Conservation (phyloP, 768 basidiomycete genomes). For the Punctularia strigosozonata region DNA sequence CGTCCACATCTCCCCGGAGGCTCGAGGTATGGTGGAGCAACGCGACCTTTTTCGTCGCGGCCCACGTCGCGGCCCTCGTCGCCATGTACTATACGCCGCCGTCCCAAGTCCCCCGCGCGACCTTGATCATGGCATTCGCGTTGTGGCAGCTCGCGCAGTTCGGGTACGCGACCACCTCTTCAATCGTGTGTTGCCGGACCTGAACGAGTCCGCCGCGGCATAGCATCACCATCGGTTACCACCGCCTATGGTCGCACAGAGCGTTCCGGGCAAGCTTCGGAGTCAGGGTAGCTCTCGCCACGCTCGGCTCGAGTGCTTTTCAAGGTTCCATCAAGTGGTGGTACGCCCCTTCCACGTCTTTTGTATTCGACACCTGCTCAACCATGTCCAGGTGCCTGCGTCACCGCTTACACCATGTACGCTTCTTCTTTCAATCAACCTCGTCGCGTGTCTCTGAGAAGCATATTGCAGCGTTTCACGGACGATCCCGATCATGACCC, state of each 20-base stretch:
- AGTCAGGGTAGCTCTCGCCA: conserved; percentile 47
- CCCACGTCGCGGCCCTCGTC: conserved; percentile 44
- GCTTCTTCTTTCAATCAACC: conserved; percentile 10
- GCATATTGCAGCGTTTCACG: conserved; percentile 45
- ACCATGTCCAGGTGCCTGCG: conserved; percentile 41
- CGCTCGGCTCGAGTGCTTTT: conserved; percentile 61
- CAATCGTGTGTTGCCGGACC: neutral
- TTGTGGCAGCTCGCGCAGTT: conserved; percentile 64
- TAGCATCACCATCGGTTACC: conserved; percentile 69
- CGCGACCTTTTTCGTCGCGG: conserved; percentile 38
- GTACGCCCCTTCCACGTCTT: neutral
- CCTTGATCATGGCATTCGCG: conserved; percentile 38
- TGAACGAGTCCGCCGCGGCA: neutral
- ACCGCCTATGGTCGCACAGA: conserved; percentile 67
- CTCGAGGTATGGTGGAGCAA: conserved; percentile 54
- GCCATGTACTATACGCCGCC: conserved; percentile 43
- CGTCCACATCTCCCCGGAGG: neutral
- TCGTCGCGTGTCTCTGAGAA: neutral
- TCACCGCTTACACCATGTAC: conserved; percentile 65
- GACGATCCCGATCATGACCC: conserved; percentile 60
- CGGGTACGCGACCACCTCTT: conserved; percentile 32
- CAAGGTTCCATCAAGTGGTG: conserved; percentile 70
- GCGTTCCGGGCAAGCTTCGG: conserved; percentile 47
- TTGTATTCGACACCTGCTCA: neutral
- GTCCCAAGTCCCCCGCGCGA: conserved; percentile 27